Base-by-base conservation (phyloP, 1,139 yeast genomes). In the Yarrowia galli region DNA sequence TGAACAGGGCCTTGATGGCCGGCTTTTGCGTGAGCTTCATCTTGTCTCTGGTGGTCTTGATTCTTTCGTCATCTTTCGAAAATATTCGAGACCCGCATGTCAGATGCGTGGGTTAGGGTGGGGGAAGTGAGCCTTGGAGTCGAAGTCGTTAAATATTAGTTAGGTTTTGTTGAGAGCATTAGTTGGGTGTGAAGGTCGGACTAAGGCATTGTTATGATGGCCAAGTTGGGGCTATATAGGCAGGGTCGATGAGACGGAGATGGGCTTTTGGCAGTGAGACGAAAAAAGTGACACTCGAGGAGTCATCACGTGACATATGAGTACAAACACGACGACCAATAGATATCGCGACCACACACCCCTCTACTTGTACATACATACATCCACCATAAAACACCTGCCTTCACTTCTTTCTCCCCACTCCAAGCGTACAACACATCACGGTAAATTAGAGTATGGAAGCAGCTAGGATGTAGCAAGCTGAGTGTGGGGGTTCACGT, bases 21-120 rank as follows among this genome's bases (percentile, higher is more conserved):
- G 66, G 56, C 25, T 61, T 61, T 43, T 58, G 64, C 10, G 49
- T 43, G 16, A 58, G 64, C n/a, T 58, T 58, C 64, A 58, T 58
- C 16, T 16, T 56, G 49, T 18, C 25, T 12, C 18, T 42, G 38
- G 48, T 43, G n/a, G 48, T 43, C 16, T 43, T 18, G 23, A 40
- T 38, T 38, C 20, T 22, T 38, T 53, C 10, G 42, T 53, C 58
- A 36, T 9, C 16, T 20, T 23, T 58, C 51, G 32, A 58, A 58
- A 58, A 58, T 43, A 58, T 28, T 43, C 10, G 25, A 25, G 9
- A 5, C 10, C 20, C 43, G 51, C 64, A 58, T 58, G 64, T 6
- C 22, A 43, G 28, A n/a, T 28, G 64, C 32, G n/a, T 12, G 51
- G 32, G 20, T 9, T 20, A 15, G 51, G 63, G n/a, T 25, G 38